A percentile compares a stretch with the other conserved stretches of the same genome.
Evolutionary conservation across 2,329 filamentous ascomycete genomes (phyloP).

Genomic region (Fusarium succisae): DNA sequence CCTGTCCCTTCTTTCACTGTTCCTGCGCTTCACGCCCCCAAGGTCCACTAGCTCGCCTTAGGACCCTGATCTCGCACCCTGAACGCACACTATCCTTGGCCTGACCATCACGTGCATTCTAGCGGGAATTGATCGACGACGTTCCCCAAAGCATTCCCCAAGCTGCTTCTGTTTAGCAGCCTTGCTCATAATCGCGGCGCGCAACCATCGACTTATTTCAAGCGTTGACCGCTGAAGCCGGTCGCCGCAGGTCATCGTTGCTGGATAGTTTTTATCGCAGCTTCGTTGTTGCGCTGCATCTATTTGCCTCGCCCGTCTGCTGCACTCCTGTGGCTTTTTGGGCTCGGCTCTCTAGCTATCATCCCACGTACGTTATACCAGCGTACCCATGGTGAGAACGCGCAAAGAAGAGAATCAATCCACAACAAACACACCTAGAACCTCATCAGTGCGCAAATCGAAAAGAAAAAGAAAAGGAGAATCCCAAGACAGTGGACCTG

Average conservation of each 20-base stretch:
- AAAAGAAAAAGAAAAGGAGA: slow-evolving; percentile 19
- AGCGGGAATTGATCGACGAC: slow-evolving; percentile 39
- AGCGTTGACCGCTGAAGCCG: slow-evolving; percentile 44
- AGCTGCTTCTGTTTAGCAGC: slow-evolving; percentile 34
- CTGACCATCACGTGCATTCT: slow-evolving; percentile 40
- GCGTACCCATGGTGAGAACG: slow-evolving; percentile 47
- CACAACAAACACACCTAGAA: slow-evolving; percentile 29
- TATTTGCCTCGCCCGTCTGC: neutral
- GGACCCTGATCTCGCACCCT: slow-evolving; percentile 19
- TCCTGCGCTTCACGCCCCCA: slow-evolving; percentile 6
- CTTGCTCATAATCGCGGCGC: slow-evolving; percentile 40
- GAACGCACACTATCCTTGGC: slow-evolving; percentile 3
- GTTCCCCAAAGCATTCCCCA: slow-evolving; percentile 31
- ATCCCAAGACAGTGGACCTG: neutral
- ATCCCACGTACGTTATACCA: slow-evolving; percentile 17
- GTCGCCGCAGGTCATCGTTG: slow-evolving; percentile 37
- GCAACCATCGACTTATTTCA: slow-evolving; percentile 46
- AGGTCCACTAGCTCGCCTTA: slow-evolving; percentile 23
- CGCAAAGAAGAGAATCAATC: slow-evolving; percentile 35
- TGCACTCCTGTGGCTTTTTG: slow-evolving; percentile 4
- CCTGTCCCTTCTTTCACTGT: neutral
- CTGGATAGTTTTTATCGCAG: slow-evolving; percentile 15
- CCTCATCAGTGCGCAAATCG: slow-evolving; percentile 31
- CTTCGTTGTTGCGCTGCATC: slow-evolving; percentile 2
- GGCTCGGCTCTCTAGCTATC: slow-evolving; percentile 1